A percentile compares a stretch with the other conserved stretches of the same genome.
These are phyloP conservation scores for Byssothecium circinans DNA, from an alignment of 2,329 filamentous ascomycete genomes.

Conservation along the genomic window DNA sequence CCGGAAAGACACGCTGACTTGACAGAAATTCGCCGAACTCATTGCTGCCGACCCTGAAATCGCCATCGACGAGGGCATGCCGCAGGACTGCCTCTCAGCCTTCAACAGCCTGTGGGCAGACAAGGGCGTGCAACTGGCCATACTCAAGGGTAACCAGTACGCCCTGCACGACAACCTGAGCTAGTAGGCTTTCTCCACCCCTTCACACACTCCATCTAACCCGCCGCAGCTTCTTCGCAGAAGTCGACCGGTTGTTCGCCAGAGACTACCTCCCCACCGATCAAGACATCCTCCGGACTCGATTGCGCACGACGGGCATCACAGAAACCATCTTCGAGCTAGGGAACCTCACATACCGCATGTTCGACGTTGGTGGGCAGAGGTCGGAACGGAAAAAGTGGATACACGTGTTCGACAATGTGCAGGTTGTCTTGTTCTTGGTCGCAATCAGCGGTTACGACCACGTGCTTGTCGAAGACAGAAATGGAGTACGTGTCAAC, in stretches of 20 bases:
- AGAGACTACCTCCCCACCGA: conserved; percentile 85
- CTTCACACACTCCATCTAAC: conserved; percentile 16
- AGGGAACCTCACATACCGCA: conserved; percentile 88
- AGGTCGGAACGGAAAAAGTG: conserved; percentile 94
- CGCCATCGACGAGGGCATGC: conserved; percentile 77
- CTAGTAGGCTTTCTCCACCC: conserved; percentile 66
- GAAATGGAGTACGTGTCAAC: conserved; percentile 76
- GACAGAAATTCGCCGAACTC: conserved; percentile 73
- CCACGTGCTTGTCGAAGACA: conserved; percentile 93
- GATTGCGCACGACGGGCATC: conserved; percentile 90
- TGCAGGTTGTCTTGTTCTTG: conserved; percentile 88
- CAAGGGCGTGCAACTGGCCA: conserved; percentile 79
- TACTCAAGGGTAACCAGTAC: conserved; percentile 92
- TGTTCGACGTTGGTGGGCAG: conserved; percentile 95
- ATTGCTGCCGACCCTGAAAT: conserved; percentile 82
- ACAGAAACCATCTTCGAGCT: conserved; percentile 94
- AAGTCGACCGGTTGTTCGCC: conserved; percentile 63
- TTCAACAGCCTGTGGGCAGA: conserved; percentile 86
- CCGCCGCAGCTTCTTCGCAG: conserved; percentile 71
- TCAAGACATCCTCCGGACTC: conserved; percentile 89
- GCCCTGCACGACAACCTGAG: conserved; percentile 92
- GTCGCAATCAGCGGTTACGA: conserved; percentile 96
- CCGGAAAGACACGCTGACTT: conserved; percentile 8
- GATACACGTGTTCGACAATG: conserved; percentile 96
- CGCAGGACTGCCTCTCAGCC: conserved; percentile 74